These are phyloP conservation scores for Nitzschia putrida DNA, from an alignment of 108 stramenopile genomes.

Conservation along the genomic window DNA sequence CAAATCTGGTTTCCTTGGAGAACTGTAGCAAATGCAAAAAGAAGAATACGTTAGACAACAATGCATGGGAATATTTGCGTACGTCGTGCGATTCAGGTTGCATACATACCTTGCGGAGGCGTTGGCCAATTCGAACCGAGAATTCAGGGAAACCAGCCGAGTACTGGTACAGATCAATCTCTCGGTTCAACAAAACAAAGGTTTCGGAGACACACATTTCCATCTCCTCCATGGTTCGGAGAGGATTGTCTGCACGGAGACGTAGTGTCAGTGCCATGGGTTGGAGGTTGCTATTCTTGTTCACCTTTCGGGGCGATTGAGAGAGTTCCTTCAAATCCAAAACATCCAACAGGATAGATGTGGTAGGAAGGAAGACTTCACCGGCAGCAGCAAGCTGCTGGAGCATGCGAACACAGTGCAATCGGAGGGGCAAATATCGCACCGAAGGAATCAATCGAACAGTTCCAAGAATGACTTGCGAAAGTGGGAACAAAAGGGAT, in stretches of 20 bases:
- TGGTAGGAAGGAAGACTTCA: constrained; percentile 87
- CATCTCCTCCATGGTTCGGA: constrained; percentile 78
- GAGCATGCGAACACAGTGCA: constrained; percentile 89
- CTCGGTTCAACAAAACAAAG: constrained; percentile 79
- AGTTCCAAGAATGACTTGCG: constrained; percentile 88
- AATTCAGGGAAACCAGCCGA: constrained; percentile 88
- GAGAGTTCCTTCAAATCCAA: constrained; percentile 84
- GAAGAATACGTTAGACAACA: background rate
- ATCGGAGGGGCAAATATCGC: constrained; percentile 82
- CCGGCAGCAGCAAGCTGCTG: constrained; percentile 92
- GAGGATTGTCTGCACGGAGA: constrained; percentile 58
- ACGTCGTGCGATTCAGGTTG: background rate
- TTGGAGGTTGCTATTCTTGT: constrained; percentile 31
- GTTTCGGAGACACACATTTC: constrained; percentile 75
- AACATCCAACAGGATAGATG: constrained; percentile 78
- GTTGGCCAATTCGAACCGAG: constrained; percentile 65
- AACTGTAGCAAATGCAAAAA: constrained; percentile 45
- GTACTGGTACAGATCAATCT: constrained; percentile 85
- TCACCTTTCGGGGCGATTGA: constrained; percentile 62
- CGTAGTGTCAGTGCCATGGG: constrained; percentile 34
- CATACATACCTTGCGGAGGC: constrained; percentile 65
- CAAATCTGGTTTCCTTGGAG: constrained; percentile 71
- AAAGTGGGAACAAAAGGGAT: constrained; percentile 84
- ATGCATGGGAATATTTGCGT: no score
- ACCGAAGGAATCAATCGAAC: constrained; percentile 74